Evolutionary conservation across 2,329 filamentous ascomycete genomes (phyloP).

Genomic region (Mycosphaerella sp.): DNA sequence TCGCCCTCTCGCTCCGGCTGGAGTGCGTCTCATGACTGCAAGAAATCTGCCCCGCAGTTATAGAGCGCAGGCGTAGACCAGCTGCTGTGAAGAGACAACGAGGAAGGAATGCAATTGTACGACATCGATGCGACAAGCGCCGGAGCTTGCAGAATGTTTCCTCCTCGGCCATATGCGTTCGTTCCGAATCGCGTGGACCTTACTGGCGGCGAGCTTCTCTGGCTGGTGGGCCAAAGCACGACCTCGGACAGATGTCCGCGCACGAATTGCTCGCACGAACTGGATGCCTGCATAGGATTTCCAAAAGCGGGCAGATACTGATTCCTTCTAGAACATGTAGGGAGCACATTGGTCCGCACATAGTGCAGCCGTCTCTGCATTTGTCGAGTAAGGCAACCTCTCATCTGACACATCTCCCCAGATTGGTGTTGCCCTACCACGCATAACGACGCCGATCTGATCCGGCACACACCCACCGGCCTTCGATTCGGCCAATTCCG

Average conservation of each 20-base stretch:
- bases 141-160: not conserved
- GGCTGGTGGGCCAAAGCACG: not conserved
- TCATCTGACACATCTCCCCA: conserved; percentile 1
- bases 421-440: not conserved
- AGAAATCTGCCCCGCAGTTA: not conserved
- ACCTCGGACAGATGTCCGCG: not conserved
- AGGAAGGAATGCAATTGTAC: not conserved
- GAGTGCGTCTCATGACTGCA: not conserved
- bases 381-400: conserved; percentile 1
- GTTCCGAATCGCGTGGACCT: not conserved
- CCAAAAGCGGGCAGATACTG: not conserved
- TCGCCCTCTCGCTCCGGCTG: not conserved
- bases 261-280: not conserved
- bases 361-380: not conserved
- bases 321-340: not conserved
- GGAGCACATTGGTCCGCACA: not conserved
- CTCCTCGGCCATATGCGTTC: not conserved
- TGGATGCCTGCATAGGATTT: not conserved
- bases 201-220: not conserved
- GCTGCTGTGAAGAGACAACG: not conserved
- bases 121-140: not conserved
- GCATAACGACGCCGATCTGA: not conserved
- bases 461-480: not conserved
- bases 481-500: not conserved
- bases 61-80: not conserved